Evolutionary conservation across 1,284 basidiomycete genomes (phyloP), one percentile per base, ranked within the genome.

Genomic region (Puccinia horiana): DNA sequence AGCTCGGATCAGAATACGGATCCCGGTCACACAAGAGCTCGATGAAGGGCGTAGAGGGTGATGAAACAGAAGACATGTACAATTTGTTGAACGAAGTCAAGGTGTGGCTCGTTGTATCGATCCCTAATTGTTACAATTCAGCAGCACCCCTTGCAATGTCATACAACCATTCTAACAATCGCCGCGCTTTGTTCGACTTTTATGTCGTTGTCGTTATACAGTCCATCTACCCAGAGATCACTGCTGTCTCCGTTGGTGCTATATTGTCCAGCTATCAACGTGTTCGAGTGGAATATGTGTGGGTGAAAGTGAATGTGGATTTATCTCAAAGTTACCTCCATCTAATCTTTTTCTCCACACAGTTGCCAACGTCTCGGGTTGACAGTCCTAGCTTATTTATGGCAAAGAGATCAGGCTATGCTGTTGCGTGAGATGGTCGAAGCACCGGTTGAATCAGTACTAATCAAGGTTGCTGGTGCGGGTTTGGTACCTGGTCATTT

Each of bases 261-360:
- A 99, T 99, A 82, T 90, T 99, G 42, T 98, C 96, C 29, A 98
- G 95, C 86, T 99, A 99, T 86, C 97, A 99, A 86, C 91, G 97
- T 26, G 92, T 98, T 26, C 91, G 97, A 74, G 96, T 99, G 20
- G 97, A 99, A 88, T 96, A 99, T 90, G 96, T 80, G 78, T 99
- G 91, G 94, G 63, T 49, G 82, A 67, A 54, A 29, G 3, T 14
- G 40, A 16, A 14, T 20, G 20, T 42, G 23, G 5, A 3, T 49
- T 73, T 47, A 26, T n/a, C 29, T 73, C 47, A 42, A 26, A 35
- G 35, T 44, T 73, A 29, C 26, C 42, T 2, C 5, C 32, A 65
- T 49, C 56, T 49, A 29, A 69, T 42, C 29, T 35, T 82, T 32
- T 56, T 8, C 6, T 61, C n/a, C 52, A 81, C 29, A 16, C 84